Base-by-base conservation (phyloP, 228 moss, liverwort and hornwort genomes). In the Sphagnum magellanicum region DNA sequence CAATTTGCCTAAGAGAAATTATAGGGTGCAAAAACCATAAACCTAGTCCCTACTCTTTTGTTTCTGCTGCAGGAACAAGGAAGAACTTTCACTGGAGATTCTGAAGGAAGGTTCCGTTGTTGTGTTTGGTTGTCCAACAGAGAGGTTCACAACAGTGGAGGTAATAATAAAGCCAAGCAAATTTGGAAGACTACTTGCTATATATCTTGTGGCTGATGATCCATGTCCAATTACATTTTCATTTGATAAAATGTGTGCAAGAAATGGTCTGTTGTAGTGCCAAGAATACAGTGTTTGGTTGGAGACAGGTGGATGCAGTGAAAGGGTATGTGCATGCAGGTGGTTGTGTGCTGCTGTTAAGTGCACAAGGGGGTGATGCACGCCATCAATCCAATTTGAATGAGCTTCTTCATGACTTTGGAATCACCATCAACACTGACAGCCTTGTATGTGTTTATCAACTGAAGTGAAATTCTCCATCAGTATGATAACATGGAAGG, bases 71-170 rank as follows among this genome's bases (percentile, higher is more conserved):
- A 94, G 94, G 68, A 96, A 89, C 13, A 84, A 69, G 47, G 81
- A 92, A 32, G 75, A 84, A 5, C 6, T 96, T 53, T 77, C 91
- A 3, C 49, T 52, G 50, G 88, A 91, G 3, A 47, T 81, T 46
- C 60, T 92, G 16, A 73, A 75, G 51, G 87, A 53, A 57, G 53
- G 32, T 58, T 16, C 72, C 4, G 50, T 84, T 68, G 55, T 96
- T 0, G 70, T 96, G 8, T 91, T 96, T 81, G 78, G 83, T 65
- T 91, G 89, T 50, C 92, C 95, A 6, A 78, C 62, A 32, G 84
- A 86, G 16, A 83, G 79, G 5, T 92, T 92, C 70, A 83, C 83
- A 48, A 1, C 50, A 10, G 5, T 8, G 8, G 92, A 95, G 83
- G 91, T 91, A 73, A 0, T 16, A 50, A 12, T 32, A 32, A 32